Conservation (phyloP, 129 eudicot species). For the Sambucus nigra region DNA sequence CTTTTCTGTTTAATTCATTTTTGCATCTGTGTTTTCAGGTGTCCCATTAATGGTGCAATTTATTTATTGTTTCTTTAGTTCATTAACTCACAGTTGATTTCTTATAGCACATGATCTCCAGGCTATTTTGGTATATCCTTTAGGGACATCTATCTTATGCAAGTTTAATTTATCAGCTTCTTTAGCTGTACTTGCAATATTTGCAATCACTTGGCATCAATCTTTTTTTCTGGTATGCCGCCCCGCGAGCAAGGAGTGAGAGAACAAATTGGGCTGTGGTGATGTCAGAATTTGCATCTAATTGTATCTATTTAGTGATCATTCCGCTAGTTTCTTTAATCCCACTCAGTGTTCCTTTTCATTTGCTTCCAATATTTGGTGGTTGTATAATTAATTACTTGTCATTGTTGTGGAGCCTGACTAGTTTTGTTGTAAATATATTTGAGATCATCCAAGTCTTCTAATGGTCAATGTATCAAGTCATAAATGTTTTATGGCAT, state of each 20-base stretch:
- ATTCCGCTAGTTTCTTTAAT: no score
- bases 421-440: neutral
- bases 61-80: neutral
- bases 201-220: conserved; percentile 7
- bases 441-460: neutral
- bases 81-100: neutral
- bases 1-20: neutral
- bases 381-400: neutral
- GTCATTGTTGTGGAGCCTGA: neutral
- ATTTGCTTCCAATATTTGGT: no score
- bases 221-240: no score
- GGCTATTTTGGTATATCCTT: neutral
- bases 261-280: no score
- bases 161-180: neutral
- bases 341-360: no score
- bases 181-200: neutral
- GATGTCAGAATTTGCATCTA: no score
- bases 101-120: neutral
- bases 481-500: neutral
- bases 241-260: no score
- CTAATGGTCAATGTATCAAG: neutral
- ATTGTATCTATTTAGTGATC: no score
- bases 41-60: neutral
- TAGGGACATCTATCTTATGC: neutral
- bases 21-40: neutral